Conservation (phyloP, 1,139 yeast genomes). For the Zhuliangozyma parablackwelliae region DNA sequence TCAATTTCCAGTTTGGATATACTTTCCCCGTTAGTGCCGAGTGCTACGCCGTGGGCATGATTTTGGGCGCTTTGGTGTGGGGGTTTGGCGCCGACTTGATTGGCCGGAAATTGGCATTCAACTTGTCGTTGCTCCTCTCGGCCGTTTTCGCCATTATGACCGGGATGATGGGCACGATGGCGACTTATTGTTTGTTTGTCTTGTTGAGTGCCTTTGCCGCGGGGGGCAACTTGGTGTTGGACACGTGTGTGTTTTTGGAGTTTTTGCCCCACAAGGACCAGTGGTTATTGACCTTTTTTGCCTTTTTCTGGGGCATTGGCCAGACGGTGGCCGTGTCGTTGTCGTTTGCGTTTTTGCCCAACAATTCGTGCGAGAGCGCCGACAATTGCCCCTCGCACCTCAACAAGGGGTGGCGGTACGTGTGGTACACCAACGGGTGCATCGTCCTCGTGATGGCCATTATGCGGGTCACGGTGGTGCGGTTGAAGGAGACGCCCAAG, state of each 20-base stretch:
- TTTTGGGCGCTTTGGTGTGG: conserved; percentile 54
- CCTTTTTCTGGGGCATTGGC: conserved; percentile 62
- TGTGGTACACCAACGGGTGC: conserved; percentile 50
- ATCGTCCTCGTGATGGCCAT: conserved; percentile 48
- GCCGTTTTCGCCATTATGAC: conserved; percentile 49
- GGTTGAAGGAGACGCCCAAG: conserved; percentile 55
- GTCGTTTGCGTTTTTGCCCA: conserved; percentile 55
- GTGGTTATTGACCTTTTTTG: conserved; percentile 53
- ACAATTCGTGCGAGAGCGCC: conserved; percentile 36
- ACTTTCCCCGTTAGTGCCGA: conserved; percentile 27
- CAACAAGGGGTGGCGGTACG: conserved; percentile 62
- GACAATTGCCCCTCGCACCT: conserved; percentile 38
- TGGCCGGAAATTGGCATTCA: conserved; percentile 56
- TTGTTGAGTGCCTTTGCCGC: conserved; percentile 44
- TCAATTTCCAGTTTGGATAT: conserved; percentile 40
- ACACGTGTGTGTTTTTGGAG: conserved; percentile 57
- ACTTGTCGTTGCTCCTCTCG: conserved; percentile 46
- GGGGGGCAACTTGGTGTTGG: conserved; percentile 61
- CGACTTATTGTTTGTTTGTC: conserved; percentile 47
- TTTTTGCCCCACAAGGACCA: conserved; percentile 51
- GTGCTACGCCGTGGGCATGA: conserved; percentile 40
- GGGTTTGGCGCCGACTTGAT: conserved; percentile 58
- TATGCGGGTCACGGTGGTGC: conserved; percentile 41
- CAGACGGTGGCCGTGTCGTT: conserved; percentile 52
- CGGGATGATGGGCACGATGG: conserved; percentile 47